phyloP scores from a whole-genome alignment of 768 basidiomycete genomes.

The Hemileccinum impolitum region DNA sequence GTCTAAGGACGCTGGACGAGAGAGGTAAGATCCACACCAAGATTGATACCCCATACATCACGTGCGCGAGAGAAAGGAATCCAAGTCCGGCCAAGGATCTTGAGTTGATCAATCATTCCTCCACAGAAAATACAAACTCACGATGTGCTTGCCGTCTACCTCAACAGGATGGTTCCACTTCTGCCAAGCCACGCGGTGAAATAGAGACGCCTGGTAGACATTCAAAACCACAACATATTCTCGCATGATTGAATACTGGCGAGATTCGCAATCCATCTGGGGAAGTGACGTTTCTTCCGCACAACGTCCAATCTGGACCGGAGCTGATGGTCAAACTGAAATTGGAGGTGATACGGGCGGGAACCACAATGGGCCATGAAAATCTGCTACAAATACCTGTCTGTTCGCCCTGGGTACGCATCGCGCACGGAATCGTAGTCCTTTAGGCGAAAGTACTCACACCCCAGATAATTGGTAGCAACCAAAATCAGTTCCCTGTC shows the following conservation, averaged over 20 bases:
- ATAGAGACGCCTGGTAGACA: slow-evolving; percentile 13
- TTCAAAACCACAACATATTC: slow-evolving; percentile 19
- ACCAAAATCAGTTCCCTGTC: slow-evolving; percentile 41
- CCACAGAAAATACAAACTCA: slow-evolving; percentile 1
- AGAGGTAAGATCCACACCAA: slow-evolving; percentile 30
- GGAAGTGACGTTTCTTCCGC: slow-evolving; percentile 3
- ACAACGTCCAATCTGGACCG: neutral
- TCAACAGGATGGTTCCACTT: neutral
- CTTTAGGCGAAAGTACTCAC: slow-evolving; percentile 38
- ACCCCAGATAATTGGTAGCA: slow-evolving; percentile 38
- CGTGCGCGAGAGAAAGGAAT: slow-evolving; percentile 32
- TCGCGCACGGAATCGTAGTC: slow-evolving; percentile 30
- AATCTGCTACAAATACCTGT: neutral
- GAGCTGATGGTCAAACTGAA: slow-evolving; percentile 17
- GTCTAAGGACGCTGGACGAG: slow-evolving; percentile 26
- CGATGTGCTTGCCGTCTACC: slow-evolving; percentile 1
- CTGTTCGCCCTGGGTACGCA: slow-evolving; percentile 15
- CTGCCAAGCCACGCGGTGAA: slow-evolving; percentile 14
- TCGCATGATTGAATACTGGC: slow-evolving; percentile 26
- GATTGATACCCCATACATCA: slow-evolving; percentile 31
- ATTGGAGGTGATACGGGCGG: slow-evolving; percentile 2
- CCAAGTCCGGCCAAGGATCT: slow-evolving; percentile 22
- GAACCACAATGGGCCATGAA: neutral
- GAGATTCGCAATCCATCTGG: slow-evolving; percentile 24
- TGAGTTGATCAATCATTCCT: neutral